Percentiles rank a stretch among this genome's conserved stretches.
phyloP scores from a whole-genome alignment of 148 eudicot genomes.

The Dysphania ambrosioides region DNA sequence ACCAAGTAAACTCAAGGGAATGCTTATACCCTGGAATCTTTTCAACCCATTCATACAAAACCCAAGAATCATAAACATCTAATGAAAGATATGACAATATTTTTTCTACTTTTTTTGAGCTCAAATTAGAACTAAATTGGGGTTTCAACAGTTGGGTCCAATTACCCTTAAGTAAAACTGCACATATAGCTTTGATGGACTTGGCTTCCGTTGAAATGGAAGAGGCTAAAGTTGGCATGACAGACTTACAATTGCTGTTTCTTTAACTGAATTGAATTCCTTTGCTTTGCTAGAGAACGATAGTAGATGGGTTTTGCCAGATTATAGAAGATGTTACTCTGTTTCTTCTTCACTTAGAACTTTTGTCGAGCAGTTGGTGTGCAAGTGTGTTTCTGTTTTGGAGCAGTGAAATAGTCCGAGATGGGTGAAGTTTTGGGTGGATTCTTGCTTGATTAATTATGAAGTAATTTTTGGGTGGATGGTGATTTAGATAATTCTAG shows the following conservation, averaged over 20 bases:
- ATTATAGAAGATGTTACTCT: neutral
- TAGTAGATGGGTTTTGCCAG: too few relatives aligned
- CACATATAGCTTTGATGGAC: constrained; percentile 41
- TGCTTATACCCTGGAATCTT: constrained; percentile 60
- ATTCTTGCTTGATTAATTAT: too few relatives aligned
- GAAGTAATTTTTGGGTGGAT: too few relatives aligned
- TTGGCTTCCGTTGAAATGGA: constrained; percentile 35
- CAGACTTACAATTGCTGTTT: neutral
- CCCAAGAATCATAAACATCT: constrained; percentile 33
- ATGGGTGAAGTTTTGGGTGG: too few relatives aligned
- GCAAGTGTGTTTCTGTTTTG: neutral
- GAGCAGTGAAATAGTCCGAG: too few relatives aligned
- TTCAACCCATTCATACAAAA: constrained; percentile 71
- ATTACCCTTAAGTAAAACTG: constrained; percentile 55
- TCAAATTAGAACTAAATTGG: constrained; percentile 48
- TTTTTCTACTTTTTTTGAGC: constrained; percentile 49
- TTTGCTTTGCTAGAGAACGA: too few relatives aligned
- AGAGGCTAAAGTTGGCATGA: constrained; percentile 37
- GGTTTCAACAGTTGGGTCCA: constrained; percentile 62
- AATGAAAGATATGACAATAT: constrained; percentile 34
- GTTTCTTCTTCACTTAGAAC: neutral
- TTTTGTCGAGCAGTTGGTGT: neutral
- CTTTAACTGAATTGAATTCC: too few relatives aligned
- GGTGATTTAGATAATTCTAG: too few relatives aligned
- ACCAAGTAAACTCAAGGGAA: constrained; percentile 63